Percentiles rank a stretch among this genome's conserved stretches.
Conservation (phyloP, 2,329 filamentous ascomycete genomes). For the Biscogniauxia marginata region DNA sequence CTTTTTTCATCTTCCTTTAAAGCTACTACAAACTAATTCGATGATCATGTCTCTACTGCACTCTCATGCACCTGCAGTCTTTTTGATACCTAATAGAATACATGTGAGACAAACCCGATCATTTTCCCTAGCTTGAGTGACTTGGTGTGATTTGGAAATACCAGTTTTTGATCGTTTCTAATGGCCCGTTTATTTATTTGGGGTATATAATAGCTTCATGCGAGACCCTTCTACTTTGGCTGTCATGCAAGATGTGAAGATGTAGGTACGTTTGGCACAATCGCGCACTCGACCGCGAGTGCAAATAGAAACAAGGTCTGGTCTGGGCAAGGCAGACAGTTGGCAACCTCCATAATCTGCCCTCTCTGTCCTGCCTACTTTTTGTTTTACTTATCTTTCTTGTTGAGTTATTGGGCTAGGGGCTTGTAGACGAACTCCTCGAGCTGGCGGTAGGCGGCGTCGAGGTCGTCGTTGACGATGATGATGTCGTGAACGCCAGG, state of each 20-base stretch:
- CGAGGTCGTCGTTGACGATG: constrained; percentile 61
- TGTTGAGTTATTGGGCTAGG: constrained; percentile 5
- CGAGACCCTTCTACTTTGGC: constrained; percentile 2
- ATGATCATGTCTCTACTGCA: constrained; percentile 33
- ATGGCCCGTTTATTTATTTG: too few relatives aligned
- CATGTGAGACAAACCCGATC: constrained; percentile 27
- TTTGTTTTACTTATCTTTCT: too few relatives aligned
- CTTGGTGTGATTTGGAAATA: background rate
- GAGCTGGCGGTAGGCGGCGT: constrained; percentile 51
- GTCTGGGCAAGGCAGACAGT: too few relatives aligned
- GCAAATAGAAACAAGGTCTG: too few relatives aligned
- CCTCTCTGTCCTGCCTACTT: too few relatives aligned
- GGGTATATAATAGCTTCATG: background rate
- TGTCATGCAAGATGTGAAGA: constrained; percentile 5
- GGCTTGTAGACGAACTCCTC: constrained; percentile 48
- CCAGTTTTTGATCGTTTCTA: too few relatives aligned
- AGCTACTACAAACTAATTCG: constrained; percentile 37
- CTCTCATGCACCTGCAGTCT: constrained; percentile 25
- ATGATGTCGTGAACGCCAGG: constrained; percentile 65
- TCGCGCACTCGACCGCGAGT: too few relatives aligned
- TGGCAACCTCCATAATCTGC: too few relatives aligned
- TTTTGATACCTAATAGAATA: constrained; percentile 43
- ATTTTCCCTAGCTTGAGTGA: too few relatives aligned
- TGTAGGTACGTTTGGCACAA: too few relatives aligned
- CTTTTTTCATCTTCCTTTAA: constrained; percentile 35